Evolutionary conservation across 2,329 filamentous ascomycete species (phyloP), one percentile per base, ranked within the genome.

Genomic region (Fusarium nisikadoi): DNA sequence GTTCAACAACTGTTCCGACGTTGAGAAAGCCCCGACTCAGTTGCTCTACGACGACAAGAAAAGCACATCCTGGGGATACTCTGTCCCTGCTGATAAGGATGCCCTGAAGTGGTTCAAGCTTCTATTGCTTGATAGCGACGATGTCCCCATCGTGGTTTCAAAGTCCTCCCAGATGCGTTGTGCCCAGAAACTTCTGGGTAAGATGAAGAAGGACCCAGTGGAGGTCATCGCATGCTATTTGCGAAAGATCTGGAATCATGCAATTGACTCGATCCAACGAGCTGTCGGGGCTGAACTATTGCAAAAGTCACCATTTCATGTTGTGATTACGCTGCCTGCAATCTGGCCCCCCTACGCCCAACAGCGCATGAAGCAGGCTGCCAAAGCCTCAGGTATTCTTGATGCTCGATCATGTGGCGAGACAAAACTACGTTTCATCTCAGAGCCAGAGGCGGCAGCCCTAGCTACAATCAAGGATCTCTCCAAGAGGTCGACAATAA

Each of bases 401-500:
- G 61, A 73, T 0, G 2, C 53, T 0, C 72, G 80, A 1, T 8
- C 52, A 0, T 75, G 75, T 3, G 81, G 80, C 0, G 38, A 75
- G 0, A 85, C 84, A 0, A 75, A 50, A 0, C 52, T 85, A 10
- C 42, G 64, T 0, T 83, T 86, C 42, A 68, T 86, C 1, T 80
- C 81, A 0, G 85, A 86, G 62, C 85, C 84, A 0, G 84, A 86
- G 63, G 85, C 84, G 0, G 84, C 84, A 2, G 84, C 84, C 0
- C 41, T 86, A 0, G 80, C 83, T 0, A 80, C 80, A 0, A 66
- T 86, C 1, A 66, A 75, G 2, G 79, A 81, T 4, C 57, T 82
- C 0, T 67, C 71, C 0, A 68, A 74, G 8, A 67, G 76, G 2
- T 72, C 69, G 0, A 73, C 71, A 0, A 70, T 81, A 0, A 56